Evolutionary conservation across 768 basidiomycete genomes (phyloP).

Genomic region (Panaeolus papilionaceus): DNA sequence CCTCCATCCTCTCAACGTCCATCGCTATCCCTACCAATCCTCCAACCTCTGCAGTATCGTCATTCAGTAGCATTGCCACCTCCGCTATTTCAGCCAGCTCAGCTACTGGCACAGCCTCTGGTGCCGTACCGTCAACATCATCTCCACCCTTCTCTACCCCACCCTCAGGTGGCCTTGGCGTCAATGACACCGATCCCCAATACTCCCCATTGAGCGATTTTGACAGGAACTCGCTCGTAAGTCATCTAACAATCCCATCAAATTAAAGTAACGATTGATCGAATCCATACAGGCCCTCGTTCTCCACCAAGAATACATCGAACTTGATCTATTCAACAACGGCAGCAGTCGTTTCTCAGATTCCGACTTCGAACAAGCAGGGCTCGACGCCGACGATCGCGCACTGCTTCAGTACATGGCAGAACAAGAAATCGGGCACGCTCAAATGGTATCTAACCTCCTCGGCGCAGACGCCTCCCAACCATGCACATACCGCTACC

Average conservation of each 20-base stretch:
- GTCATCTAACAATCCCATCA: not conserved
- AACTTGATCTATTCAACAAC: slow-evolving; percentile 60
- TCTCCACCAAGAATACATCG: slow-evolving; percentile 64
- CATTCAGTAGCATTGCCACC: not conserved
- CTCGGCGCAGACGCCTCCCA: not conserved
- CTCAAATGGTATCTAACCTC: slow-evolving; percentile 55
- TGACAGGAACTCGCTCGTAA: not conserved
- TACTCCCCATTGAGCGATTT: not conserved
- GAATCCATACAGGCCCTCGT: slow-evolving; percentile 45
- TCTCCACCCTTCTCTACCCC: not conserved
- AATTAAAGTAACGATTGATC: too few species aligned
- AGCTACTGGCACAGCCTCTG: not conserved
- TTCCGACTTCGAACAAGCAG: not conserved
- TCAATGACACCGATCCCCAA: not conserved
- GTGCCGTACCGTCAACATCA: not conserved
- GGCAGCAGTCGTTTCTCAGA: slow-evolving; percentile 45
- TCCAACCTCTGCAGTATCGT: not conserved
- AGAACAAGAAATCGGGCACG: slow-evolving; percentile 66
- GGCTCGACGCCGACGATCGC: slow-evolving; percentile 47
- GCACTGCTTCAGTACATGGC: slow-evolving; percentile 65
- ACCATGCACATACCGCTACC: not conserved
- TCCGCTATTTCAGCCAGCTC: not conserved
- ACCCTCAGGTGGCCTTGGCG: not conserved
- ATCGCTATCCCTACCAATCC: not conserved
- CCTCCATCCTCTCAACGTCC: not conserved